Percentiles rank a stretch among this genome's conserved stretches.
These are phyloP conservation scores for Vachellia collinsii DNA, from an alignment of 306 rosid species.

Conservation along the genomic window DNA sequence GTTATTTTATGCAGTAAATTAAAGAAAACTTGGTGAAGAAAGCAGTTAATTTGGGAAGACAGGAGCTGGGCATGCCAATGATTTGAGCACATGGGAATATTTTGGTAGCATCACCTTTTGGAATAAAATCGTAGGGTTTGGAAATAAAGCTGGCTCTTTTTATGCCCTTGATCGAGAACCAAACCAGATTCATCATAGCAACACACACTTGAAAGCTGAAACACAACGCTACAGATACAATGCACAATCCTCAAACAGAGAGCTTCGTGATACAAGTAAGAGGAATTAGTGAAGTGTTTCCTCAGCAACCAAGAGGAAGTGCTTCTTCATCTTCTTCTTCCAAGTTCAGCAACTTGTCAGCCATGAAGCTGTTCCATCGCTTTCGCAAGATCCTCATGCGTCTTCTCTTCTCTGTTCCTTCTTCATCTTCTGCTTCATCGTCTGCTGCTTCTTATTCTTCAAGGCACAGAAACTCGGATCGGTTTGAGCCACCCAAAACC, in stretches of 20 bases:
- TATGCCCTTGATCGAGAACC: background rate
- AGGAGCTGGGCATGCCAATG: constrained; percentile 63
- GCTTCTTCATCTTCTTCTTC: background rate
- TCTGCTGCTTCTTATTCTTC: constrained; percentile 21
- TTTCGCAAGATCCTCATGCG: constrained; percentile 73
- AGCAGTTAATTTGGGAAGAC: constrained; percentile 33
- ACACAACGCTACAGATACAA: constrained; percentile 38
- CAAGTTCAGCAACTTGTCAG: constrained; percentile 49
- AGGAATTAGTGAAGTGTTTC: background rate
- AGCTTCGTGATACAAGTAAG: constrained; percentile 49
- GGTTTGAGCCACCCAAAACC: constrained; percentile 83
- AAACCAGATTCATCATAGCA: constrained; percentile 64
- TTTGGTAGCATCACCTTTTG: constrained; percentile 35
- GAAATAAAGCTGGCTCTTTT: background rate
- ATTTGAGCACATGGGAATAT: constrained; percentile 69
- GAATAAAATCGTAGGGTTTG: background rate
- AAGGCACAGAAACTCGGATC: constrained; percentile 49
- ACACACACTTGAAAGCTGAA: constrained; percentile 13
- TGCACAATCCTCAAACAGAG: constrained; percentile 51
- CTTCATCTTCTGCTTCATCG: constrained; percentile 20
- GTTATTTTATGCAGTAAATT: background rate
- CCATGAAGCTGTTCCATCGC: constrained; percentile 75
- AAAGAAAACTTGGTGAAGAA: background rate
- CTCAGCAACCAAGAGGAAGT: background rate
- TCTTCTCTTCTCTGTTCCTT: constrained; percentile 48